Conservation (phyloP, 2,329 filamentous ascomycete genomes). For the Corinectria fuckeliana region DNA sequence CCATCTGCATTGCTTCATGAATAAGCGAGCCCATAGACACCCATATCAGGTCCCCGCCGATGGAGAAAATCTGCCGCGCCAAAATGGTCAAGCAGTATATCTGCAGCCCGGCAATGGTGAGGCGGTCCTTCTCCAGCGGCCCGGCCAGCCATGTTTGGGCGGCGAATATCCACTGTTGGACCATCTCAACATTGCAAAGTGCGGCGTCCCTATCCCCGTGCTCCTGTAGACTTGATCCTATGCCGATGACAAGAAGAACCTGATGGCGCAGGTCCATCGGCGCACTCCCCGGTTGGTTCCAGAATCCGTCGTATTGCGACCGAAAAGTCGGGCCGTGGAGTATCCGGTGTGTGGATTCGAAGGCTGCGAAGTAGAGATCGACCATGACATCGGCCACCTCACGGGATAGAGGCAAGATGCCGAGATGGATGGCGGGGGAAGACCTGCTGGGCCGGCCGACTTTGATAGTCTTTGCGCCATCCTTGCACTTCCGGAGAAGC, state of each 20-base stretch:
- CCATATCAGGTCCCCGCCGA: constrained; percentile 51
- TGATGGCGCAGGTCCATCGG: constrained; percentile 40
- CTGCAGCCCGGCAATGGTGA: constrained; percentile 45
- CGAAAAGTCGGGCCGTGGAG: constrained; percentile 60
- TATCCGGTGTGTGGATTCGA: constrained; percentile 57
- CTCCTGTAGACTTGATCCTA: constrained; percentile 46
- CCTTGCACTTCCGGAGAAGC: constrained; percentile 3
- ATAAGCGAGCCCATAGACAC: constrained; percentile 49
- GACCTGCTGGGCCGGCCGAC: constrained; percentile 2
- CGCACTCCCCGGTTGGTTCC: constrained; percentile 44
- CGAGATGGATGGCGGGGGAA: background rate
- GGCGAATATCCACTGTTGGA: constrained; percentile 49
- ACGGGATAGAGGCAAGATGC: constrained; percentile 36
- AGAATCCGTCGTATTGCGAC: constrained; percentile 55
- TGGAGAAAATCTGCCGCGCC: constrained; percentile 49
- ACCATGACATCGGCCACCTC: constrained; percentile 49
- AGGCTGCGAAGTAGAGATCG: constrained; percentile 52
- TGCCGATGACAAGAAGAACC: constrained; percentile 49
- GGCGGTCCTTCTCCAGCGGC: constrained; percentile 44
- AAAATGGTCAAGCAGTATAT: constrained; percentile 48
- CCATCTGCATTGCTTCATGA: constrained; percentile 53
- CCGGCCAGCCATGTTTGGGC: constrained; percentile 51
- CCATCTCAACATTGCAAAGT: constrained; percentile 32
- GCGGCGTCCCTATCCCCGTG: constrained; percentile 29
- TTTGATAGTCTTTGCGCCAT: background rate